These are phyloP conservation scores for Acephala macrosclerotiorum DNA, from an alignment of 2,329 filamentous ascomycete genomes.

Conservation along the genomic window DNA sequence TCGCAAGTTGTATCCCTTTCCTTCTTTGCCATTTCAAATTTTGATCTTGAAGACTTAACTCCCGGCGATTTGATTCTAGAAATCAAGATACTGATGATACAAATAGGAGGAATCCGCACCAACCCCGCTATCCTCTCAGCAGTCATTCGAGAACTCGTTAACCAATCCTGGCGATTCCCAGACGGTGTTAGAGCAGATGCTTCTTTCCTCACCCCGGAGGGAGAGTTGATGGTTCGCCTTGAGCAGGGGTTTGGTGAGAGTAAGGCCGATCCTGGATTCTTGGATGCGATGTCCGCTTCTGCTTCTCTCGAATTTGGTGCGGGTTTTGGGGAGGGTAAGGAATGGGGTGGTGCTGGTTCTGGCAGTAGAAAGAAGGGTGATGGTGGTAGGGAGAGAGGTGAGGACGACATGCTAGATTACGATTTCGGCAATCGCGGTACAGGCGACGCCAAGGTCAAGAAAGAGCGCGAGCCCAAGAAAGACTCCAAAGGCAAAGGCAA, in stretches of 20 bases:
- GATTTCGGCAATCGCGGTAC: too few relatives aligned
- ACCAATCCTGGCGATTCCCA: slow-evolving; percentile 13
- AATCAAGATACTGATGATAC: too few relatives aligned
- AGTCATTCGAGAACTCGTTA: slow-evolving; percentile 14
- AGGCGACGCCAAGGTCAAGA: too few relatives aligned
- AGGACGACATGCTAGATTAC: not conserved
- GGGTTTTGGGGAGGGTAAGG: not conserved
- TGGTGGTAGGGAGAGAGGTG: too few relatives aligned
- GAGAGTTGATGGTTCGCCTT: slow-evolving; percentile 31
- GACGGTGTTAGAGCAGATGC: slow-evolving; percentile 34
- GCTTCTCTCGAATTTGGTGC: not conserved
- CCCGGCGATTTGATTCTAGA: too few relatives aligned
- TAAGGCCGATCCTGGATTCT: not conserved
- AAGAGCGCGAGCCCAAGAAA: too few relatives aligned
- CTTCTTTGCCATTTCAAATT: too few relatives aligned
- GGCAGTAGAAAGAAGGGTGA: too few relatives aligned
- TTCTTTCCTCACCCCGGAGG: slow-evolving; percentile 26
- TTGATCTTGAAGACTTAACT: too few relatives aligned
- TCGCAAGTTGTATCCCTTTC: too few relatives aligned
- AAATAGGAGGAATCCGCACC: slow-evolving; percentile 7
- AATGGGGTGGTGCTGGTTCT: not conserved
- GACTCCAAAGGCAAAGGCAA: slow-evolving; percentile 4
- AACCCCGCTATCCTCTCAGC: slow-evolving; percentile 19
- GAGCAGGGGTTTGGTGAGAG: slow-evolving; percentile 12
- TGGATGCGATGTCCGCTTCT: not conserved